phyloP scores from a whole-genome alignment of 495 filamentous ascomycete genomes.

The Trichoderma asperelloides region DNA sequence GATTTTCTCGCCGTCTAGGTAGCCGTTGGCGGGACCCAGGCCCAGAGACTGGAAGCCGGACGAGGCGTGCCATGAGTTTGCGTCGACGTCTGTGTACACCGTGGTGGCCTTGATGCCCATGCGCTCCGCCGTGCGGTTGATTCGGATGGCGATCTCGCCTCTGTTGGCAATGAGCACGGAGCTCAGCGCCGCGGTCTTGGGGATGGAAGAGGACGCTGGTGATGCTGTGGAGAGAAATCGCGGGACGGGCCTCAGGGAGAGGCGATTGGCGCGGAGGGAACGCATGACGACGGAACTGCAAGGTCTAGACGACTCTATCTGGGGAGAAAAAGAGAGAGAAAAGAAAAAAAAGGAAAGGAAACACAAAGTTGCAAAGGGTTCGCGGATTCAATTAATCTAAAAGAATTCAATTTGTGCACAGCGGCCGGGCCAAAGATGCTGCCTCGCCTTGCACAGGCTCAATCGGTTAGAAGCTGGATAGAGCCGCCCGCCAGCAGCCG shows the following conservation, averaged over 20 bases:
- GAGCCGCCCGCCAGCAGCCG: not conserved
- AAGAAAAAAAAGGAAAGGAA: not conserved
- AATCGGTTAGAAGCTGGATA: not conserved
- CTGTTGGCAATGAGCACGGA: slow-evolving; percentile 94
- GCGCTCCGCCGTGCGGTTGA: slow-evolving; percentile 73
- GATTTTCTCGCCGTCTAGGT: slow-evolving; percentile 88
- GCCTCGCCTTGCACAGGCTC: no score
- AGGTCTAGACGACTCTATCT: not conserved
- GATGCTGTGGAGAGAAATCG: slow-evolving; percentile 13
- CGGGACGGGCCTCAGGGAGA: slow-evolving; percentile 17
- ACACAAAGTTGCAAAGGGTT: no score
- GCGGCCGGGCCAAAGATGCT: no score
- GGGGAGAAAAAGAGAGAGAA: not conserved
- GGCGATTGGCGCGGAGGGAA: slow-evolving; percentile 23
- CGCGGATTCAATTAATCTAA: no score
- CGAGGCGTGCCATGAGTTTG: slow-evolving; percentile 76
- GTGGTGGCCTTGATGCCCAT: slow-evolving; percentile 92
- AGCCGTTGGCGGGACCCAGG: slow-evolving; percentile 70
- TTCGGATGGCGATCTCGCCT: slow-evolving; percentile 92
- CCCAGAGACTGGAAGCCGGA: slow-evolving; percentile 75
- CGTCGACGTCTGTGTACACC: slow-evolving; percentile 89
- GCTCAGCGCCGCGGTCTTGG: slow-evolving; percentile 48
- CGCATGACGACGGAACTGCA: slow-evolving; percentile 22
- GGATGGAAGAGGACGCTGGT: slow-evolving; percentile 13
- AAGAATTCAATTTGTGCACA: not conserved